Base-by-base conservation (phyloP, 345 rosid genomes). In the Leavenworthia alabamica region DNA sequence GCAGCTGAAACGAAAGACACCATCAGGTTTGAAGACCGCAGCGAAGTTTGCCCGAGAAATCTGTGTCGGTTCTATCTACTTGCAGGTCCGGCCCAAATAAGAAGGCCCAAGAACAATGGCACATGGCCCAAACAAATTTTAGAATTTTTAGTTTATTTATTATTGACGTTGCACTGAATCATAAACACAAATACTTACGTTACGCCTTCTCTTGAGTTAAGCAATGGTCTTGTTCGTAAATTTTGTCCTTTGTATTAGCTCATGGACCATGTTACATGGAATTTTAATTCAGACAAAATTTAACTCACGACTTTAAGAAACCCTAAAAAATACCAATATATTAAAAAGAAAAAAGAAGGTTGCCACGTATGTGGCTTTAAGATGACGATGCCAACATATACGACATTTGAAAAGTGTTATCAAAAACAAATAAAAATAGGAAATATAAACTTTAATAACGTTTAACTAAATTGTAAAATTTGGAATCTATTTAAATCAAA, bases 11-110 rank as follows among this genome's bases (percentile, higher is more conserved):
- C 80, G 73, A 50, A 89, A 77, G 72, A 89, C n/a, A 85, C 23
- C 83, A 85, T 66, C 95, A 86, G 33, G 51, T 85, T 24, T 93
- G 99, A 97, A 85, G 91, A 65, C 97, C 97, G 0, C 97, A 93
- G 53, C 75, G 99, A 42, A 97, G 99, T 11, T 74, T 93, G 64
- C 99, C 99, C 0, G 97, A 89, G 62, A 84, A 79, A 73, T 93
- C 99, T 3, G 97, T 93, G 24, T 79, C 94, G 0, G 91, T 93
- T 64, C 74, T 93, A 19, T 83, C 97, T 0, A 79, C 89, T 6
- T 93, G 99, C n/a, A n/a, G n/a, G n/a, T n/a, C n/a, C n/a, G n/a
- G n/a, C n/a, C n/a, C n/a, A n/a, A n/a, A n/a, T n/a, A n/a, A n/a
- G n/a, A n/a, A n/a, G n/a, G n/a, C n/a, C n/a, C n/a, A n/a, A n/a